Base-by-base conservation (phyloP, 75 land plant genomes). In the Cunninghamia lanceolata region DNA sequence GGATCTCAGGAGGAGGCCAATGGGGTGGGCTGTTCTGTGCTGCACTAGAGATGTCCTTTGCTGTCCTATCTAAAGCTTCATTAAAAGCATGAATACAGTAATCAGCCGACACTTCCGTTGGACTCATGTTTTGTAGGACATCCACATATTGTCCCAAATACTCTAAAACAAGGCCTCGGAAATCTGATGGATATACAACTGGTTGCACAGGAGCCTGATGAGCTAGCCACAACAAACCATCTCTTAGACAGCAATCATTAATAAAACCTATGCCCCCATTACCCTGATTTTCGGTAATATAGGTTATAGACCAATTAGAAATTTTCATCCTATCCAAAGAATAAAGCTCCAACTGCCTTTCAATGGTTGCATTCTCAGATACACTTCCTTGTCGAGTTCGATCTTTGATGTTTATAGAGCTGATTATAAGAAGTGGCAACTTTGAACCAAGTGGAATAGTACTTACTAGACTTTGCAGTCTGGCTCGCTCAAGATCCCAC, bases 1-100 rank as follows among this genome's bases (percentile, higher is more conserved):
- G 84, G 59, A 92, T 86, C 82, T 96, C 99, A 85, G 91, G 89
- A 52, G 94, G 90, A 36, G 97, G 99, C 97, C 97, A 95, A 84
- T 87, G 78, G 34, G 85, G 75, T 40, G 87, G 89, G 79, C 87
- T 91, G 63, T 36, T 84, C 19, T 87, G 52, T 4, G 93, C 96
- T 63, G 99, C 91, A 81, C 82, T 86, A 50, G 35, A 70, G 35
- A 97, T 86, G 32, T 93, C 92, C 30, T 35, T 84, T 39, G 89
- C 86, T 50, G 94, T 82, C 53, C 59, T 74, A 83, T 92, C 88
- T 89, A 97, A 85, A 16, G 95, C 94, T 71, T 89, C 88, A 89
- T 97, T 97, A 83, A 95, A 94, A 17, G 88, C 87, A 38, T 86
- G 77, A 30, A 94, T 87, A 73, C 93, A 95, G 42, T 89, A 76